Base-by-base conservation (phyloP, 1,284 basidiomycete species). In the Papiliotrema flavescens region DNA sequence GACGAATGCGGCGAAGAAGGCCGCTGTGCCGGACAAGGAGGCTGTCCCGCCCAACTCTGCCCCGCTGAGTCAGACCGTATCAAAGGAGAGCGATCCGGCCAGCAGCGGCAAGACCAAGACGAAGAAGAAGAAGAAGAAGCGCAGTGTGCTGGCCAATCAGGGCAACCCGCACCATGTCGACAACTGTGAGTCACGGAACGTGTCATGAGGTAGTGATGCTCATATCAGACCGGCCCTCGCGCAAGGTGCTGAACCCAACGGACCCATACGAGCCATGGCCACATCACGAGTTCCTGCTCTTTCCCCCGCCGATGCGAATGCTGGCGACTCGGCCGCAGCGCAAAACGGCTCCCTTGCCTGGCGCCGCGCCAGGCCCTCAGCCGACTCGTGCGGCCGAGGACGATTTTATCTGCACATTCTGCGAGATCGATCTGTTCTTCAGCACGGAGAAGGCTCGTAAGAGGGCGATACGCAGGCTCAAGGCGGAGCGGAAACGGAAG, bases 151-250 rank as follows among this genome's bases (percentile, higher is more conserved):
- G 19, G 89, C 89, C 28, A 91, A 92, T 71, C 88, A 88, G 49
- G 88, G 88, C 43, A 93, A 93, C 69, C 90, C 90, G 4, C 90
- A 94, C 74, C 90, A 92, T 76, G 81, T 91, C 46, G 81, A 87
- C 65, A 93, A 93, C 77, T 78, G 76, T 76, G 43, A 60, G 75
- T 64, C 15, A 23, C 24, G 35, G 32, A 24, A 15, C 28, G 19
- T 11, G 8, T 19, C n/a, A 54, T 37, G 36, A 20, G 15, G 14
- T 40, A 22, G 13, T 15, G 19, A 17, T 50, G 48, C 49, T 55
- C 13, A 57, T n/a, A 8, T 32, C 57, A 77, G 76, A 78, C 56
- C 69, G 74, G 6, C 71, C 71, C 0, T 65, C 70, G 6, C 69
- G 75, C 2, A 63, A 56, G 3, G 49, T 59, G 34, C 59, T 55